Evolutionary conservation across 306 rosid genomes (phyloP).

Genomic region (Benincasa hispida): DNA sequence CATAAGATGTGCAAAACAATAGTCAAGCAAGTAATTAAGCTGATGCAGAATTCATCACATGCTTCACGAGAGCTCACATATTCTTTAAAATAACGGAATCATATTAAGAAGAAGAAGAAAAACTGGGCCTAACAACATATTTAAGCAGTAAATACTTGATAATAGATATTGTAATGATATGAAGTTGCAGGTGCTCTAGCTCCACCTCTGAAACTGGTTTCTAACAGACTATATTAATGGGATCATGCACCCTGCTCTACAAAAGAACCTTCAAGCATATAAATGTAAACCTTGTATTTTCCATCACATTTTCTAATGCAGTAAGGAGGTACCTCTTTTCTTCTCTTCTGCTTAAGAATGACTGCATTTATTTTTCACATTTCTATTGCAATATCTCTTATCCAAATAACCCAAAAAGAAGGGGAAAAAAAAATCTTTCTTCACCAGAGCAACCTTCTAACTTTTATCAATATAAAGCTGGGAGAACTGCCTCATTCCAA

Average conservation of each 20-base stretch:
- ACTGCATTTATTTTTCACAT: conserved; percentile 5
- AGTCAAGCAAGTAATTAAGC: background rate
- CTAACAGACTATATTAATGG: background rate
- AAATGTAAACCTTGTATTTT: background rate
- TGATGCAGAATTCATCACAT: background rate
- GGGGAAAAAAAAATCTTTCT: background rate
- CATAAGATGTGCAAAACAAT: conserved; percentile 2
- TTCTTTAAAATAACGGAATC: background rate
- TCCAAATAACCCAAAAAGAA: background rate
- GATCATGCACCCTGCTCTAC: background rate
- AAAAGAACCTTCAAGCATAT: background rate
- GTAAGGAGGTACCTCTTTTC: background rate
- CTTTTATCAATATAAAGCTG: background rate
- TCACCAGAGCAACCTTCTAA: background rate
- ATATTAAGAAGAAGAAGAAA: background rate
- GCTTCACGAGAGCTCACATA: background rate
- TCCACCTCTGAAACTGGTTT: background rate
- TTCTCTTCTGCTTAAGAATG: background rate
- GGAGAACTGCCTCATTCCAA: background rate
- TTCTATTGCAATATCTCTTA: background rate
- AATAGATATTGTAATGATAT: background rate
- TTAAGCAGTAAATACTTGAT: background rate
- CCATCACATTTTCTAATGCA: background rate
- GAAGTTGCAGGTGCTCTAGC: background rate
- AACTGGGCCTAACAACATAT: background rate